Evolutionary conservation across 2,329 filamentous ascomycete genomes (phyloP), one percentile per base, ranked within the genome.

Genomic region (Bipolaris gigantea): DNA sequence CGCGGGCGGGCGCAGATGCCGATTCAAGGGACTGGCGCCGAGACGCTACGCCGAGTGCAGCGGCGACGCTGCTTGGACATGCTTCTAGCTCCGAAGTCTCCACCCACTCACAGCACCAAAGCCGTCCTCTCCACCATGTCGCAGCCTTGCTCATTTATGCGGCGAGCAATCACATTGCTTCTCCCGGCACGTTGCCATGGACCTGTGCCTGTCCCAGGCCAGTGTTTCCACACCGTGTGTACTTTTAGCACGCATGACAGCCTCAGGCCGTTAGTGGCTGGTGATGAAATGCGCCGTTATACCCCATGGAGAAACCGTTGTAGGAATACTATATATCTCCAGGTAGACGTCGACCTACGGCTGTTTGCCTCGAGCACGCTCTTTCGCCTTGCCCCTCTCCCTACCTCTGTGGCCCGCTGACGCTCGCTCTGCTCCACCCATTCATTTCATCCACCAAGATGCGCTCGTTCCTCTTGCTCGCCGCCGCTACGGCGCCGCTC

Each of bases 341-440:
- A 61, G 52, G 62, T 61, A 61, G 55, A 56, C 44, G 40, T 27
- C 34, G 19, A 13, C 21, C 18, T 35, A 35, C 38, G 18, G 33
- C 32, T 30, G 9, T 35, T 25, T 38, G 33, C 11, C 44, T 35
- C 16, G 41, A 58, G 44, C 21, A 30, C 39, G 18, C 25, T n/a
- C 35, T 18, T 30, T 42, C 2, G 11, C n/a, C 11, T 23, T 30
- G 7, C 5, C 11, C 16, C 27, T 13, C 38, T 46, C 19, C 19
- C n/a, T 19, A 16, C 15, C 36, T 5, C 13, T 11, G 15, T n/a
- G 21, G 16, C 15, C 25, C 34, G 18, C 40, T 44, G 16, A 50
- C 50, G 15, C 51, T 59, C 50, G 50, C 39, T 53, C 19, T 8
- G 48, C 38, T 48, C 32, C 61, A 83, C 87, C 52, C 50, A 18